Evolutionary conservation across 2,329 filamentous ascomycete genomes (phyloP), one percentile per base, ranked within the genome.

Genomic region (Cryphonectria parasitica): DNA sequence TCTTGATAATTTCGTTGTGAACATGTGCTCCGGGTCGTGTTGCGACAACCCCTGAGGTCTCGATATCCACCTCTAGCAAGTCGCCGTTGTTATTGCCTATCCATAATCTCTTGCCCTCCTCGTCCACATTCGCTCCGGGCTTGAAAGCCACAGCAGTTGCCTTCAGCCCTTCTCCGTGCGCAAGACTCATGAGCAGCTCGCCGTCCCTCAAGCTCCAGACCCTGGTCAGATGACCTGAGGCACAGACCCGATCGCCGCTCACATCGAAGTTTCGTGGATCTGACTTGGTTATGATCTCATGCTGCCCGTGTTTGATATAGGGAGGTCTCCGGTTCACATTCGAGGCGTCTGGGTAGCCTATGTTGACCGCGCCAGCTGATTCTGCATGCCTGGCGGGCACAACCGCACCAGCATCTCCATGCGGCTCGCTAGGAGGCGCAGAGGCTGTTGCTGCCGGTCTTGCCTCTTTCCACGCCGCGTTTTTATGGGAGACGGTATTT

Each of bases 41-140:
- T 39, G 87, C 85, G 19, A 93, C 84, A 62, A 97, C 85, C 49
- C 87, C 89, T 77, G 95, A 91, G 0, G 90, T 90, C 2, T 85
- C 83, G 68, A 98, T 88, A 78, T 99, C 95, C 61, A 97, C 87
- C 81, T 99, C 96, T 78, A 95, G 89, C 54, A 99, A 85, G 73
- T 99, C 96, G 64, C 96, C 96, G 8, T 89, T 85, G 75, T 92
- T 97, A 60, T 92, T 98, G 10, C 96, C 96, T 43, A 98, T 88
- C 96, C 96, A 99, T 34, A 99, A 75, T 19, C 90, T 87, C 68
- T 88, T 87, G 7, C 94, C 95, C 80, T 98, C 95, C 63, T 95
- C 90, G 71, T 93, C 89, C 0, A 95, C 87, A 73, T 92, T 89
- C 2, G 87, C 84, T 0, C 91, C 92, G 2, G 95, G 94, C 78